A percentile compares a stretch with the other conserved stretches of the same genome.
phyloP scores from a whole-genome alignment of 2,329 filamentous ascomycete genomes.

The Byssochlamys sp. region DNA sequence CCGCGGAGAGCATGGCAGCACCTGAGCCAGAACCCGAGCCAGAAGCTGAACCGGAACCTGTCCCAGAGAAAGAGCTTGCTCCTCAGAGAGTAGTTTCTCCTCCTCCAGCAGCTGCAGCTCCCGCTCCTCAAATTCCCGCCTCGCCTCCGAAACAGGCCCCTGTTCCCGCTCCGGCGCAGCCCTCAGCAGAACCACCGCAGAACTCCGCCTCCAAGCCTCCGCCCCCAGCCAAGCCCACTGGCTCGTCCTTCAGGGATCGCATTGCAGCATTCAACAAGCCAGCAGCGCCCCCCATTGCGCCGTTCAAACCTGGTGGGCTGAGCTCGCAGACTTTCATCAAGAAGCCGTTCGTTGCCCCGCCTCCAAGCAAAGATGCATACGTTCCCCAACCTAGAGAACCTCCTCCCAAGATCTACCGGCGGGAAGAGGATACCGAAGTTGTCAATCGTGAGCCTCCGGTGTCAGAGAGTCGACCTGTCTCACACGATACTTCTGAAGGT shows the following conservation, averaged over 20 bases:
- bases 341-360: slow-evolving; percentile 92
- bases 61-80: slow-evolving; percentile 11
- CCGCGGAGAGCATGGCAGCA: slow-evolving; percentile 21
- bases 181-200: slow-evolving; percentile 29
- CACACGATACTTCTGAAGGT: slow-evolving; percentile 42
- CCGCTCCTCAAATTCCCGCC: slow-evolving; percentile 15
- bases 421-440: slow-evolving; percentile 68
- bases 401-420: slow-evolving; percentile 65
- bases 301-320: slow-evolving; percentile 69
- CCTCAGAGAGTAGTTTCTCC: slow-evolving; percentile 12
- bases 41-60: slow-evolving; percentile 16
- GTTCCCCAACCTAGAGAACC: slow-evolving; percentile 66
- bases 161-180: slow-evolving; percentile 22
- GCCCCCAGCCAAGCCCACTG: slow-evolving; percentile 64
- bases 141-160: slow-evolving; percentile 21
- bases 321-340: slow-evolving; percentile 62
- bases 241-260: slow-evolving; percentile 79
- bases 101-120: slow-evolving; percentile 14
- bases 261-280: slow-evolving; percentile 96
- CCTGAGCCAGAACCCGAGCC: slow-evolving; percentile 29
- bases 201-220: slow-evolving; percentile 49
- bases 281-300: slow-evolving; percentile 73
- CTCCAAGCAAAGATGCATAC: slow-evolving; percentile 84
- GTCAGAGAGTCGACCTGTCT: slow-evolving; percentile 22
- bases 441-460: slow-evolving; percentile 24